A percentile compares a stretch with the other conserved stretches of the same genome.
phyloP scores from a whole-genome alignment of 208 protist genomes.

The Angomonas ambiguus region DNA sequence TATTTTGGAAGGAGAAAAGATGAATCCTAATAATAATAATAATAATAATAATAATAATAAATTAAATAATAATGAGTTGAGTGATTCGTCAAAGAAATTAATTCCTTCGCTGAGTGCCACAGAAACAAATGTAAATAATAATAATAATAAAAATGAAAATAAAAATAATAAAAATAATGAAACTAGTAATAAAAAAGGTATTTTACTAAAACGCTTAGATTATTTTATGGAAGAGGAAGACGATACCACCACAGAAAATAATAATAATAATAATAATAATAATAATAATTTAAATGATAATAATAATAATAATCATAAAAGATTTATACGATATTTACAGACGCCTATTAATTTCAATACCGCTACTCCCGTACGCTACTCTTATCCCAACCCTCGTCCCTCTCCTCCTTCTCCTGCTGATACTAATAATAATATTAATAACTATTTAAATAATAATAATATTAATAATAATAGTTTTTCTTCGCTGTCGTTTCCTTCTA shows the following conservation, averaged over 20 bases:
- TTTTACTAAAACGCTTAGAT: background rate
- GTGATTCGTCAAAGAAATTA: too few species aligned
- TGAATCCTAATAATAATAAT: background rate
- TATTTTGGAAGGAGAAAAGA: background rate
- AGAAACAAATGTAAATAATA: too few species aligned
- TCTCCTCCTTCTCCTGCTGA: background rate
- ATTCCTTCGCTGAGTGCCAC: too few species aligned
- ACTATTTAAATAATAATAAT: background rate
- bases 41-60: background rate
- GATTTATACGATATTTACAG: background rate
- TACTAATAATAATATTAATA: conserved; percentile 5
- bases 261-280: conserved; percentile 4
- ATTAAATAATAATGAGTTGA: background rate
- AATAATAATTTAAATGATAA: too few species aligned
- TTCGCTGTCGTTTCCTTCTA: too few species aligned
- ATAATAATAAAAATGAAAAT: conserved; percentile 11
- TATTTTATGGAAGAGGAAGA: too few species aligned
- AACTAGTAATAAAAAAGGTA: background rate
- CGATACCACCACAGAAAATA: background rate
- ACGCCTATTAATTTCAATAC: background rate
- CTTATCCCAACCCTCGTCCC: too few species aligned
- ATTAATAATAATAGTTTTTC: too few species aligned
- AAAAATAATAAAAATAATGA: conserved; percentile 17
- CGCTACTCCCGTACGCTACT: background rate
- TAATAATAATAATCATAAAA: background rate